phyloP scores from a whole-genome alignment of 73 alveolate species.

The Symbiodinium natans region DNA sequence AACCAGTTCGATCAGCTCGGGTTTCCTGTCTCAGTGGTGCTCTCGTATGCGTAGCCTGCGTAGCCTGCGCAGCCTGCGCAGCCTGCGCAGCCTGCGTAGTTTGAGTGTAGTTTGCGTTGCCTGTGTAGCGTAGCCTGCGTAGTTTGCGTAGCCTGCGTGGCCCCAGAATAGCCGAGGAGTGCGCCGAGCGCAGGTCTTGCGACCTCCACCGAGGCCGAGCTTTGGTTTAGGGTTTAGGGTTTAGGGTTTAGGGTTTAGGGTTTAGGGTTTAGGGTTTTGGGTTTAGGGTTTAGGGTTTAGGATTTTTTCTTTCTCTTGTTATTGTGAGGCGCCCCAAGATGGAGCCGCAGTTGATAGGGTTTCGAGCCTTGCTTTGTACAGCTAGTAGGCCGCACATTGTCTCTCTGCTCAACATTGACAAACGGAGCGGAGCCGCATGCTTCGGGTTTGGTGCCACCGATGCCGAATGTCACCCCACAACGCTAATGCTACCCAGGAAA shows the following conservation, averaged over 20 bases:
- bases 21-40: background rate
- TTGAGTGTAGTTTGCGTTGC: background rate
- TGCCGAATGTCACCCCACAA: too few species aligned
- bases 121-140: background rate
- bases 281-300: background rate
- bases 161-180: background rate
- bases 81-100: background rate
- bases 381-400: too few species aligned
- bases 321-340: too few species aligned
- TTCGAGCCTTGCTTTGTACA: too few species aligned
- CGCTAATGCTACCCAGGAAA: too few species aligned
- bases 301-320: background rate
- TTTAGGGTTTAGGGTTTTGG: background rate
- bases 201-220: background rate
- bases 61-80: too few species aligned
- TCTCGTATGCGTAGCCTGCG: background rate
- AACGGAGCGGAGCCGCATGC: too few species aligned
- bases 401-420: too few species aligned
- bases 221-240: background rate
- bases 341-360: too few species aligned
- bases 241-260: background rate
- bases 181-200: background rate
- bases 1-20: slow-evolving; percentile 49
- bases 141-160: too few species aligned
- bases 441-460: too few species aligned